Evolutionary conservation across 805 yeast species (phyloP).

Genomic region (Lipomyces kockii): DNA sequence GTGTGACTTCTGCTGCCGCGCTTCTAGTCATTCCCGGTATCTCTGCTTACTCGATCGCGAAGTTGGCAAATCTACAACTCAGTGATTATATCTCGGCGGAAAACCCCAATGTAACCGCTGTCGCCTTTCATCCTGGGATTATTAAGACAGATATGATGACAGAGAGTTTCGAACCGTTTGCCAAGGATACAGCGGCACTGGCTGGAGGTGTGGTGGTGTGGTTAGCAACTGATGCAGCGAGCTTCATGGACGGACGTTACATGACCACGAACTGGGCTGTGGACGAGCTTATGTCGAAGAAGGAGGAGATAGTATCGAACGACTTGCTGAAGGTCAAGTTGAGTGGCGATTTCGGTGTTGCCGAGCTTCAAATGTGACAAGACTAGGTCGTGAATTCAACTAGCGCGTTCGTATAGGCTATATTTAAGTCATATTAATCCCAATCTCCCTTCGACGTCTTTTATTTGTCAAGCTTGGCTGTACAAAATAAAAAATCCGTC

Average conservation of each 20-base stretch:
- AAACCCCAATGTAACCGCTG: constrained; percentile 2
- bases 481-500: too few relatives aligned
- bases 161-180: neutral
- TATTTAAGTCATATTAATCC: too few relatives aligned
- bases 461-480: too few relatives aligned
- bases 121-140: constrained; percentile 5
- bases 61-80: constrained; percentile 1
- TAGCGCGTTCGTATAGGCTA: too few relatives aligned
- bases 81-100: neutral
- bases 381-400: too few relatives aligned
- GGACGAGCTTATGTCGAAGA: constrained; percentile 3
- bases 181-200: neutral
- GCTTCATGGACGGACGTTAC: constrained; percentile 5
- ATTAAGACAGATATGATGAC: neutral
- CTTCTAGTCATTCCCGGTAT: neutral
- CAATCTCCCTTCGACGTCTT: too few relatives aligned
- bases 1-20: neutral
- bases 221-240: constrained; percentile 6
- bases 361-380: neutral
- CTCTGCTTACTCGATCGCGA: neutral
- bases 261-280: constrained; percentile 4
- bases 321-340: constrained; percentile 4
- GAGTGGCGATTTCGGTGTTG: constrained; percentile 3
- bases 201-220: constrained; percentile 5
- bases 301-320: constrained; percentile 1